phyloP scores from a whole-genome alignment of 208 protist species.

The Naegleria lovaniensis region DNA sequence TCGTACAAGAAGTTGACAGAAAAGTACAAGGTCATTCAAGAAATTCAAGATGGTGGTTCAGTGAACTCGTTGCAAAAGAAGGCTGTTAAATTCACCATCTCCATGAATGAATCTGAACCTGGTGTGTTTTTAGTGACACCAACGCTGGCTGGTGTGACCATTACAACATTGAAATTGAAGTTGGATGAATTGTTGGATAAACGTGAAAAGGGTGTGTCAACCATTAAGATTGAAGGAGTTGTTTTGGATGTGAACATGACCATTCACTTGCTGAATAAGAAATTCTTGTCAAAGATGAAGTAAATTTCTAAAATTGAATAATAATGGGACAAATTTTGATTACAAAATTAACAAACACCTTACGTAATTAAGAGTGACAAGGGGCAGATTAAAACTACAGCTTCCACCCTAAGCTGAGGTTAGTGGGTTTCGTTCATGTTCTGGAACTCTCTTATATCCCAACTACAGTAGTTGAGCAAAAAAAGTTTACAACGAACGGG shows the following conservation, averaged over 20 bases:
- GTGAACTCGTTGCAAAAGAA: conserved; percentile 12
- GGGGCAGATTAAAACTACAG: too few relatives aligned
- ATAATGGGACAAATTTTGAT: too few relatives aligned
- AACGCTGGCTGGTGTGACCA: conserved; percentile 41
- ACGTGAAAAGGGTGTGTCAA: conserved; percentile 39
- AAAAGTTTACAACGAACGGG: too few relatives aligned
- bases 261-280: conserved; percentile 52
- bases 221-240: conserved; percentile 45
- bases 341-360: too few relatives aligned
- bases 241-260: conserved; percentile 55
- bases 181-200: conserved; percentile 51
- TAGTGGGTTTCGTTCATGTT: too few relatives aligned
- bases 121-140: conserved; percentile 49
- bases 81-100: conserved; percentile 46
- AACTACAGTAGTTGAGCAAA: too few relatives aligned
- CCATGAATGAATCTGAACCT: conserved; percentile 33
- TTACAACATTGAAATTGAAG: conserved; percentile 41
- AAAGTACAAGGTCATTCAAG: conserved; percentile 47
- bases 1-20: conserved; percentile 27
- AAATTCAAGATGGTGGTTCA: conserved; percentile 42
- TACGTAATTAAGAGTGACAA: too few relatives aligned
- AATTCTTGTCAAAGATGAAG: too few relatives aligned
- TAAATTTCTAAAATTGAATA: too few relatives aligned
- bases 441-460: too few relatives aligned
- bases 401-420: too few relatives aligned